Percentiles rank a stretch among this genome's conserved stretches.
Conservation (phyloP, 2,329 filamentous ascomycete genomes). For the Eutypa lata region DNA sequence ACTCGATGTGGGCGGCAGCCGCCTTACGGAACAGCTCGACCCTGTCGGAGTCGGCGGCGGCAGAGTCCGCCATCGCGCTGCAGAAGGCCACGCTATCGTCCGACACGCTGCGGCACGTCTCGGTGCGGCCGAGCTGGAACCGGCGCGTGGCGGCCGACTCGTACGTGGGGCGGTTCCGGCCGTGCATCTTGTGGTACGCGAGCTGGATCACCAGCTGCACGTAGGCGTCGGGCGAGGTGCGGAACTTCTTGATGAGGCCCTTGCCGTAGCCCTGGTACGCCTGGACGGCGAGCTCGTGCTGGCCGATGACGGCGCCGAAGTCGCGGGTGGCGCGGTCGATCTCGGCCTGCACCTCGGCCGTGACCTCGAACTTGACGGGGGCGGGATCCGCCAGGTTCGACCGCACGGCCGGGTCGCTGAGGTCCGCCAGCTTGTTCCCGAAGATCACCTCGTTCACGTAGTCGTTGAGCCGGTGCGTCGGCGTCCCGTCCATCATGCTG, state of each 20-base stretch:
- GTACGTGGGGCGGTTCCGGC: constrained; percentile 95
- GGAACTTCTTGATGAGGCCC: constrained; percentile 98
- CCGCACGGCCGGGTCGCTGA: constrained; percentile 73
- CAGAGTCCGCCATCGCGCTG: constrained; percentile 69
- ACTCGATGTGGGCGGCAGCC: constrained; percentile 78
- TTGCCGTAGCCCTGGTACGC: constrained; percentile 98
- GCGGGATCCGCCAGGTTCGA: constrained; percentile 81
- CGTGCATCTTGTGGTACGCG: constrained; percentile 98
- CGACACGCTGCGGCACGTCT: constrained; percentile 89
- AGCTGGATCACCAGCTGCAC: constrained; percentile 99
- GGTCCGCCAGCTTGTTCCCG: constrained; percentile 82
- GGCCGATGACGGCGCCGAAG: constrained; percentile 76
- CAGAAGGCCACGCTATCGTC: constrained; percentile 92
- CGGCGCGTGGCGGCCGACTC: constrained; percentile 92
- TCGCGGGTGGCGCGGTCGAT: constrained; percentile 76
- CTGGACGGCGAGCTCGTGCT: constrained; percentile 90
- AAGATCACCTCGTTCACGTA: constrained; percentile 90
- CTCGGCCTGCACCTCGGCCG: constrained; percentile 68
- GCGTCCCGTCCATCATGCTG: constrained; percentile 99
- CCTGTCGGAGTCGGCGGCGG: constrained; percentile 61
- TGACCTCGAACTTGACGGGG: constrained; percentile 75
- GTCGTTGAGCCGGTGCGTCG: constrained; percentile 95
- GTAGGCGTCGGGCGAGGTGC: constrained; percentile 94
- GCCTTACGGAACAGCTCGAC: constrained; percentile 79
- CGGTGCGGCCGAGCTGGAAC: constrained; percentile 94